Evolutionary conservation across 2,329 filamentous ascomycete species (phyloP).

Genomic region (Pseudopithomyces chartarum): DNA sequence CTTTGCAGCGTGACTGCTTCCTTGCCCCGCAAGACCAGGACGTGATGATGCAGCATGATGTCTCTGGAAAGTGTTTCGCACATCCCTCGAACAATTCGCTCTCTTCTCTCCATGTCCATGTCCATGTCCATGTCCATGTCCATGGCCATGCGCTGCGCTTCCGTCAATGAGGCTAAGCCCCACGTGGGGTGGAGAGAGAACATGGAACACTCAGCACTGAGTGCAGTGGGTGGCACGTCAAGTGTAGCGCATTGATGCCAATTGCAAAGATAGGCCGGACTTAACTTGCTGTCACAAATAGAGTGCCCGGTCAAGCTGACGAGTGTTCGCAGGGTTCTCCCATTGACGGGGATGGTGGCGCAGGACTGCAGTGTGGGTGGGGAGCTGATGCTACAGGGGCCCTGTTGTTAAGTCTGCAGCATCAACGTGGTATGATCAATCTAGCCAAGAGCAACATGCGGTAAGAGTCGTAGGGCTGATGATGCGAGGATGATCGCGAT

Average conservation of each 20-base stretch:
- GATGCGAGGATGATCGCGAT: constrained; percentile 23
- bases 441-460: constrained; percentile 12
- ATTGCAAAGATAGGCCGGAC: not conserved
- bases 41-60: constrained; percentile 7
- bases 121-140: too few species aligned
- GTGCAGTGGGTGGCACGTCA: not conserved
- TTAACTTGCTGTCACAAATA: not conserved
- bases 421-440: constrained; percentile 10
- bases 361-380: not conserved
- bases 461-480: constrained; percentile 29
- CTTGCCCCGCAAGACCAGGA: constrained; percentile 7
- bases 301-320: constrained; percentile 4
- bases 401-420: constrained; percentile 1
- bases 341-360: constrained; percentile 2
- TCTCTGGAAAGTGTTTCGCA: not conserved
- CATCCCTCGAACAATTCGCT: not conserved
- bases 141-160: too few species aligned
- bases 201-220: not conserved
- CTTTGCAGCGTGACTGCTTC: constrained; percentile 17
- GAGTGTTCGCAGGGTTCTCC: constrained; percentile 4
- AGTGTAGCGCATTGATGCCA: not conserved
- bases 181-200: constrained; percentile 12
- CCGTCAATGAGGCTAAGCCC: not conserved
- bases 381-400: constrained; percentile 11
- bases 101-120: not conserved